phyloP scores from a whole-genome alignment of 2,329 filamentous ascomycete genomes.

The Fusarium sp. region DNA sequence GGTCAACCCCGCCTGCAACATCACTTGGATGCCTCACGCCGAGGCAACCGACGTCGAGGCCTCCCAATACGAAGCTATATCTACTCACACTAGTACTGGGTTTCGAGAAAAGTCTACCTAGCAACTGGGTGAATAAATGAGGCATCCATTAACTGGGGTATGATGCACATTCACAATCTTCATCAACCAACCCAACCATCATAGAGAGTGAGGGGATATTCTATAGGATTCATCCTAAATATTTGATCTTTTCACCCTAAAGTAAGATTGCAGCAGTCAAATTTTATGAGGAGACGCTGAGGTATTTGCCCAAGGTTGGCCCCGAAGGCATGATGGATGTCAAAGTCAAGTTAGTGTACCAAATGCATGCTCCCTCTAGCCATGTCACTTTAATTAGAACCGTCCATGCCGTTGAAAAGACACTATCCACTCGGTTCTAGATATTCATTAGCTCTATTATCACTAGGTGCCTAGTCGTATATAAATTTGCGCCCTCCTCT shows the following conservation, averaged over 20 bases:
- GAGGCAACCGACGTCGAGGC: not conserved
- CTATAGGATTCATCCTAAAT: not conserved
- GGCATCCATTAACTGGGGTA: not conserved
- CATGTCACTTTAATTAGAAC: too few relatives aligned
- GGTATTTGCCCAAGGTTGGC: not conserved
- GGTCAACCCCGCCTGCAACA: constrained; percentile 35
- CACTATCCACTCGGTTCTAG: too few relatives aligned
- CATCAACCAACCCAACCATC: not conserved
- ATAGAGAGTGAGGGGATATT: not conserved
- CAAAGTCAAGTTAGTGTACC: too few relatives aligned
- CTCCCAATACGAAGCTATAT: not conserved
- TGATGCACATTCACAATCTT: not conserved
- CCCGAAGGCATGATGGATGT: not conserved
- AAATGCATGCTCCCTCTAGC: too few relatives aligned
- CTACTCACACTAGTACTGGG: not conserved
- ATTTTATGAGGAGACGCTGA: not conserved
- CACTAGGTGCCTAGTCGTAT: too few relatives aligned
- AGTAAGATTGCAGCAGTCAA: not conserved
- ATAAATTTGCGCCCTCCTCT: too few relatives aligned
- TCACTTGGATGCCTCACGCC: constrained; percentile 21
- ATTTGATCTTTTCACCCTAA: not conserved
- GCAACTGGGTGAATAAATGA: not conserved
- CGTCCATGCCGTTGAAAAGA: too few relatives aligned
- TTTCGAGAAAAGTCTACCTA: not conserved
- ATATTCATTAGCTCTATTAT: too few relatives aligned